Evolutionary conservation across 192 early-diverging fungal species (phyloP).

Genomic region (Thoreauomyces humboldtii): DNA sequence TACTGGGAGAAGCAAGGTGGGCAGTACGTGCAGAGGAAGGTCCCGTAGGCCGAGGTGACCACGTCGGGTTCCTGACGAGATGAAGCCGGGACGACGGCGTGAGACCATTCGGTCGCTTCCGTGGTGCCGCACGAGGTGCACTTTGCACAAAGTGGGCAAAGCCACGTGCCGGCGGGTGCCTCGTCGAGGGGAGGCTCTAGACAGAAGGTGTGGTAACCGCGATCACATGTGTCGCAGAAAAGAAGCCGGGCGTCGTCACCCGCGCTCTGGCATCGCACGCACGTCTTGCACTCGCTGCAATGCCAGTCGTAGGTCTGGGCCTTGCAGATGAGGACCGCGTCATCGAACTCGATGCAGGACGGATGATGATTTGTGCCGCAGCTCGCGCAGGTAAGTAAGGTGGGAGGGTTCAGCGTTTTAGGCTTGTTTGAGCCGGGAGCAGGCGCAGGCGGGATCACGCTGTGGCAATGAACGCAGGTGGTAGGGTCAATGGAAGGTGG

Average conservation of each 20-base stretch:
- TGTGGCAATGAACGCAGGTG: constrained; percentile 32
- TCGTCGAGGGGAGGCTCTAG: constrained; percentile 42
- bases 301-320: constrained; percentile 46
- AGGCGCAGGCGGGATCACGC: not conserved
- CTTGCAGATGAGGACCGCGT: constrained; percentile 42
- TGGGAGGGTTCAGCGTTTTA: not conserved
- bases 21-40: constrained; percentile 50
- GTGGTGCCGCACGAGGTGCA: constrained; percentile 39
- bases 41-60: constrained; percentile 21
- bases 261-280: constrained; percentile 41
- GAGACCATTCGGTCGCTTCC: constrained; percentile 24
- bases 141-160: constrained; percentile 42
- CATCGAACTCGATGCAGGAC: constrained; percentile 46
- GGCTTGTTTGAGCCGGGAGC: not conserved
- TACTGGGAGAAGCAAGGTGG: constrained; percentile 38
- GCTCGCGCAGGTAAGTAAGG: constrained; percentile 20
- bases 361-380: constrained; percentile 42
- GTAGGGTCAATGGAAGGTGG: constrained; percentile 8
- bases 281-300: constrained; percentile 53
- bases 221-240: constrained; percentile 58
- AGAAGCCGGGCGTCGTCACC: constrained; percentile 54
- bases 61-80: constrained; percentile 4
- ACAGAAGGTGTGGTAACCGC: constrained; percentile 55
- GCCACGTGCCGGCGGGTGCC: constrained; percentile 48
- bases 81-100: constrained; percentile 37